Evolutionary conservation across 306 rosid species (phyloP), one percentile per base, ranked within the genome.

Genomic region (Vachellia collinsii): DNA sequence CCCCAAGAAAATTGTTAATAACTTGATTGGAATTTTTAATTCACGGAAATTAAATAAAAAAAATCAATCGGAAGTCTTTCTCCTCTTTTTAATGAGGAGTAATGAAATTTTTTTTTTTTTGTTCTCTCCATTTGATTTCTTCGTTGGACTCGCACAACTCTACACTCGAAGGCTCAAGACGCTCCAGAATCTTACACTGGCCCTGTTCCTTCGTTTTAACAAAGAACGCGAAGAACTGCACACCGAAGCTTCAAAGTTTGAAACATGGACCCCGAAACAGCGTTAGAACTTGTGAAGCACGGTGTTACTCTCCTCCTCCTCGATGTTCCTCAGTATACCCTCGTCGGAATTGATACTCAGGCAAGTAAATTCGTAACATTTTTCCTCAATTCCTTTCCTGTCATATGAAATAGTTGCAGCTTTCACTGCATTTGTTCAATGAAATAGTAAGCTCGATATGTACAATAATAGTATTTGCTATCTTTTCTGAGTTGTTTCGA

Each of bases 331-430:
- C 93, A 86, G 73, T 63, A 86, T 88, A 94, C 97, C 17, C 87
- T 94, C 29, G 23, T 94, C 73, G 97, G 97, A 71, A 71, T 94
- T 50, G 98, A 94, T 82, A 91, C 97, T 78, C 98, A 92, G 92
- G 98, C 88, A 8, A 58, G 20, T 25, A 17, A 34, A 29, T 13
- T 29, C 12, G 34, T 3, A 0, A 11, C 20, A 51, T 29, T 19
- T 74, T 41, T 19, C 10, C 9, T 69, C 3, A 11, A 0, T 42
- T 42, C 6, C 14, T 42, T 42, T 69, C 13, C 11, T 9, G 46
- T 44, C 50, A 12, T 19, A 50, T n/a, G 20, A 4, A 20, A 16
- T 53, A 2, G 37, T 12, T 43, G 44, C 47, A 51, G 64, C 16
- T 73, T 51, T 50, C 64, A 36, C 48, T 53, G 62, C 34, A 37